These are phyloP conservation scores for Talaromyces trachyspermus DNA, from an alignment of 495 filamentous ascomycete species.

Conservation along the genomic window DNA sequence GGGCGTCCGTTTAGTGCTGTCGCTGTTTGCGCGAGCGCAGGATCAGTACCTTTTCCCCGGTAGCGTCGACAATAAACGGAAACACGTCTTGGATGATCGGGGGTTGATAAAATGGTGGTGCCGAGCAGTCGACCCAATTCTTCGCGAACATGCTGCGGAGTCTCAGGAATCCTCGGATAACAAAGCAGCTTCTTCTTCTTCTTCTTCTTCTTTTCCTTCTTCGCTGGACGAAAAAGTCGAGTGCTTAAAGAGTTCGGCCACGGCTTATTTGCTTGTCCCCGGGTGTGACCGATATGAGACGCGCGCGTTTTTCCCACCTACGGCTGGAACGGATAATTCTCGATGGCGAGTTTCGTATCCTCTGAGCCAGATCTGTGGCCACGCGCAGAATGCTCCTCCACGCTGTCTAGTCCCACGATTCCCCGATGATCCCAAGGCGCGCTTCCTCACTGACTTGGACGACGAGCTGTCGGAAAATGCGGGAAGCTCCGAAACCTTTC, in stretches of 20 bases:
- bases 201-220: too few species aligned
- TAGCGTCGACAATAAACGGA: slow-evolving; percentile 73
- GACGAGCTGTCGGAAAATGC: slow-evolving; percentile 54
- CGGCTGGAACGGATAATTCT: slow-evolving; percentile 34
- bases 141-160: slow-evolving; percentile 41
- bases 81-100: slow-evolving; percentile 90
- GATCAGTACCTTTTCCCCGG: slow-evolving; percentile 93
- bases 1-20: slow-evolving; percentile 70
- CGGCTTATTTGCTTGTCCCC: slow-evolving; percentile 78
- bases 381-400: slow-evolving; percentile 58
- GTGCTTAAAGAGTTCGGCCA: slow-evolving; percentile 34
- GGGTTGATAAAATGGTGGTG: slow-evolving; percentile 95
- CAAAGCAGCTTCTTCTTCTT: too few species aligned
- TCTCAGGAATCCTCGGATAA: too few species aligned
- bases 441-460: slow-evolving; percentile 84
- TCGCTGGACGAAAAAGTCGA: slow-evolving; percentile 35
- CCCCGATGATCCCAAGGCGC: slow-evolving; percentile 92
- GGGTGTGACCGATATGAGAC: slow-evolving; percentile 75
- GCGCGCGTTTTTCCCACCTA: slow-evolving; percentile 48
- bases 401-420: slow-evolving; percentile 83
- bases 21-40: slow-evolving; percentile 87
- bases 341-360: slow-evolving; percentile 53
- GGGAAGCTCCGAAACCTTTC: slow-evolving; percentile 13
- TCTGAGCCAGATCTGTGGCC: slow-evolving; percentile 50
- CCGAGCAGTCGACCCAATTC: slow-evolving; percentile 68